Conservation (phyloP, 2,329 filamentous ascomycete genomes). For the Pestalotiopsis sp. region DNA sequence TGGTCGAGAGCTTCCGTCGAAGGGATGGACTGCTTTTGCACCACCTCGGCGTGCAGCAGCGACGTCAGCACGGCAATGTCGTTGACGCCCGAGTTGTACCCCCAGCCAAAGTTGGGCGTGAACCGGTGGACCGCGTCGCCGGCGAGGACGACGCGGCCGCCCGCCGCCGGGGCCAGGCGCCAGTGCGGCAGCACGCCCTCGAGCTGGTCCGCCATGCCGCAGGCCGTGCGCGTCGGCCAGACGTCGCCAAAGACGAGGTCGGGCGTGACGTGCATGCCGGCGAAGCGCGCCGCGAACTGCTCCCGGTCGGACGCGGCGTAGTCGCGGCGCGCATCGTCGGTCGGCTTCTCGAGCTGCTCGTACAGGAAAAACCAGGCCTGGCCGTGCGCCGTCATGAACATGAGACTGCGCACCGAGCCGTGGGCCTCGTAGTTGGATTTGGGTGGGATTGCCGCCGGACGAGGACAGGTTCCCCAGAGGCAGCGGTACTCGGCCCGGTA, state of each 20-base stretch:
- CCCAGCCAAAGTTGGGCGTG: slow-evolving; percentile 8
- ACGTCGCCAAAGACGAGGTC: slow-evolving; percentile 2
- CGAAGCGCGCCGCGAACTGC: slow-evolving; percentile 1
- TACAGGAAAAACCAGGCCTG: slow-evolving; percentile 8
- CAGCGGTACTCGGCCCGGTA: slow-evolving; percentile 1
- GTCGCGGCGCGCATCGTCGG: background rate
- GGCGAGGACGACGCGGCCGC: slow-evolving; percentile 33
- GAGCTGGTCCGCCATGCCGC: slow-evolving; percentile 5
- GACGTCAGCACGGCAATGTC: slow-evolving; percentile 5
- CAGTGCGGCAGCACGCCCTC: slow-evolving; percentile 37
- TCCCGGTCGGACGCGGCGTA: slow-evolving; percentile 1
- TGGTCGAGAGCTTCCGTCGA: background rate
- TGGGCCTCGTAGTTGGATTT: slow-evolving; percentile 7
- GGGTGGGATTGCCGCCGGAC: background rate
- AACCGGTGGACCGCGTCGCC: slow-evolving; percentile 2
- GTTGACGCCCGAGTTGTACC: slow-evolving; percentile 6
- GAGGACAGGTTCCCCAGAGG: background rate
- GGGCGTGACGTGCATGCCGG: slow-evolving; percentile 1
- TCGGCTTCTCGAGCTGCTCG: slow-evolving; percentile 5
- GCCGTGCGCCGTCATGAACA: slow-evolving; percentile 3
- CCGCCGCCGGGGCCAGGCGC: slow-evolving; percentile 25
- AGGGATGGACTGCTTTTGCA: background rate
- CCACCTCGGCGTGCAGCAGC: slow-evolving; percentile 2
- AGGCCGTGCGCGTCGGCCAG: slow-evolving; percentile 4
- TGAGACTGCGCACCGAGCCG: background rate